Evolutionary conservation across 306 rosid species (phyloP), one percentile per base, ranked within the genome.

Genomic region (Prinsepia uniflora): DNA sequence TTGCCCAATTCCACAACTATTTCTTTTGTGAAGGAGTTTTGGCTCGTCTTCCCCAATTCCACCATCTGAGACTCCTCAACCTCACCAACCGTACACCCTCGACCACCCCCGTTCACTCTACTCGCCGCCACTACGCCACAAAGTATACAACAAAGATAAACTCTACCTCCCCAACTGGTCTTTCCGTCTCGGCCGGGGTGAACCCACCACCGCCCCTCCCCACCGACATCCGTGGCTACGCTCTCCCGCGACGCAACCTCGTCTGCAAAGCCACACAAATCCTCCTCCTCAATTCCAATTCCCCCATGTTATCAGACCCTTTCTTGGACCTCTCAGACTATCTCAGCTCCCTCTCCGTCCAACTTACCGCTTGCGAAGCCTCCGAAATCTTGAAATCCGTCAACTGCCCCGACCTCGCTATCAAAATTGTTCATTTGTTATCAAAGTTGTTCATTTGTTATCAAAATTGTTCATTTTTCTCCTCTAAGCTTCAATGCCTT

Each of bases 71-170:
- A 24, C 66, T 75, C 67, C 54, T 41, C 57, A 18, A 42, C 67
- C 10, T 17, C 46, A 13, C 46, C 65, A 34, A 13, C 4, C 58
- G 59, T 18, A 43, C 55, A 17, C 45, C 48, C 5, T 30, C 42
- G 8, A 7, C 63, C 63, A 39, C 59, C 60, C 9, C 46, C 46
- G 18, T 40, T 17, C 10, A 20, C 20, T 0, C 67, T 58, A 46
- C 40, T 0, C 75, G 74, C 60, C 90, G 98, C 70, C 84, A 80
- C 70, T 90, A 75, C 20, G 89, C 84, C 78, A 94, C 97, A 0
- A 89, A 83, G 70, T 94, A 90, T 85, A 94, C 96, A 0, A 97
- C 98, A 18, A 94, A 86, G 63, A 80, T 94, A 49, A 89, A 84
- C 59, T 87, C 96, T 20, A 56, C 87, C 18, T 85, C 94, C 52